Evolutionary conservation across 2,329 filamentous ascomycete genomes (phyloP).

Genomic region (Thelonectria rubi): DNA sequence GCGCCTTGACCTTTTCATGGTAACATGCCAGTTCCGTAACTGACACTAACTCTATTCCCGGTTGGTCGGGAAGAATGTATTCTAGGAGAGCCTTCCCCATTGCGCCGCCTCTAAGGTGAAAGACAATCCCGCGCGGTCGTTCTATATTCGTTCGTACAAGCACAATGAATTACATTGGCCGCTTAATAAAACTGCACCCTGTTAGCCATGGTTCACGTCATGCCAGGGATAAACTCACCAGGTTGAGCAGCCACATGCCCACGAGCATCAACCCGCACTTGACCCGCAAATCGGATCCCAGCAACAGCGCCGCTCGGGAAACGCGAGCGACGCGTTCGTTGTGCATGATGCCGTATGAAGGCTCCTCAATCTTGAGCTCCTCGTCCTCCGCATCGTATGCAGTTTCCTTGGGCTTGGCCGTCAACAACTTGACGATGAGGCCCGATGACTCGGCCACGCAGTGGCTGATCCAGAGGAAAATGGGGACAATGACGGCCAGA

Average conservation of each 20-base stretch:
- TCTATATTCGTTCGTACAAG: slow-evolving; percentile 15
- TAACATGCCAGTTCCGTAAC: slow-evolving; percentile 24
- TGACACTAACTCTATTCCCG: slow-evolving; percentile 22
- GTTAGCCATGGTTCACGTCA: slow-evolving; percentile 11
- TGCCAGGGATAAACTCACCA: slow-evolving; percentile 25
- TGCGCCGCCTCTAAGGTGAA: slow-evolving; percentile 26
- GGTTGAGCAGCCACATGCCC: slow-evolving; percentile 40
- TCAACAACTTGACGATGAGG: slow-evolving; percentile 39
- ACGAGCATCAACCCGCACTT: slow-evolving; percentile 29
- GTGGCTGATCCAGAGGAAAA: slow-evolving; percentile 45
- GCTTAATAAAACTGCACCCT: slow-evolving; percentile 29
- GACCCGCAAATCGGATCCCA: slow-evolving; percentile 23
- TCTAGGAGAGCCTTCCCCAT: slow-evolving; percentile 18
- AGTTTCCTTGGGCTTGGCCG: slow-evolving; percentile 24
- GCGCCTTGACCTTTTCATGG: slow-evolving; percentile 14
- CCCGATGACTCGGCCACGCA: slow-evolving; percentile 38
- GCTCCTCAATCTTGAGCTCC: slow-evolving; percentile 39
- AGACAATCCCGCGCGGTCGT: slow-evolving; percentile 2
- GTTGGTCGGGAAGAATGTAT: slow-evolving; percentile 14
- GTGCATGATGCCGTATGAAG: slow-evolving; percentile 24
- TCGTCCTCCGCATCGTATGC: slow-evolving; percentile 26
- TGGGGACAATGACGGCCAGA: slow-evolving; percentile 38
- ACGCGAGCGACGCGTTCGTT: slow-evolving; percentile 4
- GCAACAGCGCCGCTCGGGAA: slow-evolving; percentile 7
- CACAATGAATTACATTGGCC: slow-evolving; percentile 3